A percentile compares a stretch with the other conserved stretches of the same genome.
These are phyloP conservation scores for Cadophora sp. DNA, from an alignment of 2,329 filamentous ascomycete species.

Conservation along the genomic window DNA sequence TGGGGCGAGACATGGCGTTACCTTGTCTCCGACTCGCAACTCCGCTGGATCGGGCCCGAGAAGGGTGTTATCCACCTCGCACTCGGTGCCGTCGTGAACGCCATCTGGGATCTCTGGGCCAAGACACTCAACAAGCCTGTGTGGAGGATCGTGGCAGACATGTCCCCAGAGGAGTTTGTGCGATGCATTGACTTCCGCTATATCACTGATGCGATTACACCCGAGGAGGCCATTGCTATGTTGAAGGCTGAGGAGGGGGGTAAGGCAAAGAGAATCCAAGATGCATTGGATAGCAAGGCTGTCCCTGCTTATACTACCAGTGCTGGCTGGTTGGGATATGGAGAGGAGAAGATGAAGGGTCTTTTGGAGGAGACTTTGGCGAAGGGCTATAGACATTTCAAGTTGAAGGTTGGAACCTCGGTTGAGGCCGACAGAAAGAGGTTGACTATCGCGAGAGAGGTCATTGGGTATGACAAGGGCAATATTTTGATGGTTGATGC, in stretches of 20 bases:
- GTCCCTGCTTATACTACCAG: conserved; percentile 92
- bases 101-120: conserved; percentile 95
- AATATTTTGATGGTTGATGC: conserved; percentile 90
- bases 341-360: conserved; percentile 82
- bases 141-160: conserved; percentile 88
- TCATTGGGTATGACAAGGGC: conserved; percentile 77
- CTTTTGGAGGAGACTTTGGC: conserved; percentile 76
- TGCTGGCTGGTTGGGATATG: conserved; percentile 91
- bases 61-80: conserved; percentile 95
- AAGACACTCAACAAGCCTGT: conserved; percentile 86
- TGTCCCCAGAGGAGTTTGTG: conserved; percentile 88
- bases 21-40: conserved; percentile 88
- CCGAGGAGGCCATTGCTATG: conserved; percentile 78
- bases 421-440: conserved; percentile 75
- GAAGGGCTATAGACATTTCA: conserved; percentile 85
- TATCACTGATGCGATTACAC: conserved; percentile 91
- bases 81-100: conserved; percentile 87
- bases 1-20: conserved; percentile 92
- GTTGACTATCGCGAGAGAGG: conserved; percentile 75
- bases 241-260: conserved; percentile 69
- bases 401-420: conserved; percentile 84
- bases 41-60: conserved; percentile 93
- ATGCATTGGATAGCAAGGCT: conserved; percentile 75
- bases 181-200: conserved; percentile 92
- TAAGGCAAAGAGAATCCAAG: conserved; percentile 74